phyloP scores from a whole-genome alignment of 805 yeast genomes.

The Pichia heedii region DNA sequence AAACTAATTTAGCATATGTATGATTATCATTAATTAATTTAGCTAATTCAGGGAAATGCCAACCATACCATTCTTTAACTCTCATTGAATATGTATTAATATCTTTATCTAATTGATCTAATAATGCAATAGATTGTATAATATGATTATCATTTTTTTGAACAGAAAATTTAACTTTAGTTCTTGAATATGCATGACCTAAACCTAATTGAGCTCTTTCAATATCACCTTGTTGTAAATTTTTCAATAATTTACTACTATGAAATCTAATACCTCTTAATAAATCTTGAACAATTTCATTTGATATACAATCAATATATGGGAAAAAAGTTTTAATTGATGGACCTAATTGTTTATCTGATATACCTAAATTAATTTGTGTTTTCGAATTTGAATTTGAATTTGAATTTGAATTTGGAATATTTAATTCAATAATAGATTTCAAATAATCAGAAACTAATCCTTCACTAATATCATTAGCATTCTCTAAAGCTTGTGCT shows the following conservation, averaged over 20 bases:
- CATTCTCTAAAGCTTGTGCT: slow-evolving; percentile 97
- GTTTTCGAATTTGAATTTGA: slow-evolving; percentile 36
- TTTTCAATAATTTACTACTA: slow-evolving; percentile 82
- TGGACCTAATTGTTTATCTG: slow-evolving; percentile 94
- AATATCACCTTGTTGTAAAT: slow-evolving; percentile 87
- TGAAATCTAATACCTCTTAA: slow-evolving; percentile 91
- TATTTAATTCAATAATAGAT: slow-evolving; percentile 78
- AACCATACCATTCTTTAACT: slow-evolving; percentile 96
- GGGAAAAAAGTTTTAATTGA: slow-evolving; percentile 89
- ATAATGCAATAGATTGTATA: slow-evolving; percentile 95
- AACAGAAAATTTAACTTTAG: slow-evolving; percentile 97
- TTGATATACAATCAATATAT: slow-evolving; percentile 79
- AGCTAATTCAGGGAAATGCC: slow-evolving; percentile 98
- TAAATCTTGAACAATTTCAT: slow-evolving; percentile 89
- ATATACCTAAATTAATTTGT: slow-evolving; percentile 72
- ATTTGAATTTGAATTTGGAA: slow-evolving; percentile 72
- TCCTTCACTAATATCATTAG: slow-evolving; percentile 97
- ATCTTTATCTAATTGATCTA: slow-evolving; percentile 97
- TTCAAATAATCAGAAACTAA: slow-evolving; percentile 87
- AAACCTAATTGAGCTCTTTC: slow-evolving; percentile 98
- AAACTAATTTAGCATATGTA: slow-evolving; percentile 71
- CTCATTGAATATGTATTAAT: slow-evolving; percentile 96
- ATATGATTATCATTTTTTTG: slow-evolving; percentile 99
- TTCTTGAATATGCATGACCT: slow-evolving; percentile 98
- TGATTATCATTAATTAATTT: slow-evolving; percentile 86